Evolutionary conservation across 1,284 basidiomycete genomes (phyloP).

Genomic region (Pascua sp.): DNA sequence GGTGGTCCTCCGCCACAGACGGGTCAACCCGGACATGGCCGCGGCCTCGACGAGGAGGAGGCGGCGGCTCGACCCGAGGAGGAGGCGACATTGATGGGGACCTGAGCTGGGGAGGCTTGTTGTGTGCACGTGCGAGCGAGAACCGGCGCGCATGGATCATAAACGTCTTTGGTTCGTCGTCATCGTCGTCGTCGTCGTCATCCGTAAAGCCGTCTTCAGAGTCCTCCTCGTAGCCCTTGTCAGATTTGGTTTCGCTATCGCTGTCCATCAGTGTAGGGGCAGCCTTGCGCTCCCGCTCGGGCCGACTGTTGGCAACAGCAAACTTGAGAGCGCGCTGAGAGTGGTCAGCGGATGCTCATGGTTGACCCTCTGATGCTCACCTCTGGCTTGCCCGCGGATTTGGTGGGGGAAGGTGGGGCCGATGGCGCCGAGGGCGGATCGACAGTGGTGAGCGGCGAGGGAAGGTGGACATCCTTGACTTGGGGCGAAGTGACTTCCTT

Average conservation of each 20-base stretch:
- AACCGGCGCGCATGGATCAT: conserved; percentile 3
- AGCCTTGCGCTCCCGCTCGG: conserved; percentile 2
- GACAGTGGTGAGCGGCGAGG: background rate
- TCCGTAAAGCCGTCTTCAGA: conserved; percentile 37
- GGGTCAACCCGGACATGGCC: conserved; percentile 37
- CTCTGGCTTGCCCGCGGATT: too few species aligned
- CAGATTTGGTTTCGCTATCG: conserved; percentile 5
- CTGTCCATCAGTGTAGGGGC: background rate
- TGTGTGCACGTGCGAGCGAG: background rate
- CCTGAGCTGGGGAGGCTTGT: background rate
- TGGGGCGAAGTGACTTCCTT: conserved; percentile 6
- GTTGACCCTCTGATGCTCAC: too few species aligned
- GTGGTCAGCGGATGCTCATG: too few species aligned
- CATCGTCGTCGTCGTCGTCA: conserved; percentile 20
- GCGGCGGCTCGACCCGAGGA: conserved; percentile 20
- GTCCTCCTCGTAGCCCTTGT: conserved; percentile 37
- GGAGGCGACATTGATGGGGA: conserved; percentile 15
- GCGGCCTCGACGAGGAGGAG: conserved; percentile 31
- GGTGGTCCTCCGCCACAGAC: conserved; percentile 8
- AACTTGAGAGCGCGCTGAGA: conserved; percentile 26
- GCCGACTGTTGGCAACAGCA: conserved; percentile 19
- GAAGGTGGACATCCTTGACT: background rate
- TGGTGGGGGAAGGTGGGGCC: background rate
- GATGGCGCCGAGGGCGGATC: background rate
- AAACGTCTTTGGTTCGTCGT: conserved; percentile 1